phyloP scores from a whole-genome alignment of 257 asterid species.

The Gentiana dahurica region DNA sequence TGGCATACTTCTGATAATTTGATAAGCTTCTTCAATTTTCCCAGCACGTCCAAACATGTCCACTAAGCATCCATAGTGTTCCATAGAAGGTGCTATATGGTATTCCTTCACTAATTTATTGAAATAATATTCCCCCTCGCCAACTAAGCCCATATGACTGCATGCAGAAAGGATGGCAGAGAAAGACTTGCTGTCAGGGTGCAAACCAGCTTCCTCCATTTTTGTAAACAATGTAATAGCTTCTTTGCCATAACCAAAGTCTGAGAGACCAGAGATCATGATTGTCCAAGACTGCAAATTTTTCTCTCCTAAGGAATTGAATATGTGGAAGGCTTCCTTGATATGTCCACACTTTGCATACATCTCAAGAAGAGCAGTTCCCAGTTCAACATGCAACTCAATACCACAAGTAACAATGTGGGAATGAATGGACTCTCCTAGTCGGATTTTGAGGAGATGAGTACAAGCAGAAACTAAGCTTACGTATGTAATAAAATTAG shows the following conservation, averaged over 20 bases:
- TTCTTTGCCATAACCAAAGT: conserved; percentile 46
- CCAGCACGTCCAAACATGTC: conserved; percentile 70
- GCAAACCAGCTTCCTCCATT: conserved; percentile 49
- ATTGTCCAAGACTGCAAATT: conserved; percentile 59
- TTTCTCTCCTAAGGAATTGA: conserved; percentile 25
- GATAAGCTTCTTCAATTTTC: conserved; percentile 54
- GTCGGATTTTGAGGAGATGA: conserved; percentile 38
- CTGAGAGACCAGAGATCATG: conserved; percentile 62
- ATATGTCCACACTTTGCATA: conserved; percentile 53
- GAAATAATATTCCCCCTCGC: conserved; percentile 37
- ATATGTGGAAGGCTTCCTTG: conserved; percentile 42
- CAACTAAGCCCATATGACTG: conserved; percentile 55
- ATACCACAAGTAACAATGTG: conserved; percentile 32
- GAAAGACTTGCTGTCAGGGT: conserved; percentile 46
- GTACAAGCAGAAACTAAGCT: conserved; percentile 60
- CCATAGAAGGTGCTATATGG: conserved; percentile 52
- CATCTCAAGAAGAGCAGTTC: conserved; percentile 58
- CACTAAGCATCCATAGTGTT: conserved; percentile 73
- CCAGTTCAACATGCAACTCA: conserved; percentile 38
- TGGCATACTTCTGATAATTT: conserved; percentile 42
- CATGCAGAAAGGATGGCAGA: conserved; percentile 60
- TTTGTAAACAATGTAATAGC: conserved; percentile 40
- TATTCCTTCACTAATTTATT: conserved; percentile 39
- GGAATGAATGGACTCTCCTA: conserved; percentile 51
- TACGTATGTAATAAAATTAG: conserved; percentile 41